phyloP scores from a whole-genome alignment of 306 rosid species.

The Gastrolobium villosum region DNA sequence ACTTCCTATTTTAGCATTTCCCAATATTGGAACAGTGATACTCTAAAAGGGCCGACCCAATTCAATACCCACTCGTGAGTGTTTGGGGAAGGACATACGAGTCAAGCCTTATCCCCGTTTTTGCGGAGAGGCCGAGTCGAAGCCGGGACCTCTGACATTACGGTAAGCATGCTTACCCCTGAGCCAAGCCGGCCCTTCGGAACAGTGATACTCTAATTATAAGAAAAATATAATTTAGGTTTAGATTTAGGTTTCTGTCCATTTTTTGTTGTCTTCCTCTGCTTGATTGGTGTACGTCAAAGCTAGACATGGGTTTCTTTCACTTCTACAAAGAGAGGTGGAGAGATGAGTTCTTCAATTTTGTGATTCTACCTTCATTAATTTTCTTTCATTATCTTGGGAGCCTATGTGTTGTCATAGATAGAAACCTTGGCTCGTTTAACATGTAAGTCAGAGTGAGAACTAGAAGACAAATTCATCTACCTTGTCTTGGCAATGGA shows the following conservation, averaged over 20 bases:
- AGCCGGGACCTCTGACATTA: too few species aligned
- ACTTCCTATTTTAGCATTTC: not conserved
- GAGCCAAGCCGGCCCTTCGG: too few species aligned
- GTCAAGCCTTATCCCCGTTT: too few species aligned
- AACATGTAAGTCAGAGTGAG: not conserved
- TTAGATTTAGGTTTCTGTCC: not conserved
- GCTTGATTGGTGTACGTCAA: not conserved
- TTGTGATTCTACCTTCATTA: not conserved
- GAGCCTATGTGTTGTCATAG: not conserved
- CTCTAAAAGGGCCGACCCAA: too few species aligned
- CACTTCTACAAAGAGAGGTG: not conserved
- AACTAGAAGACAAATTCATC: constrained; percentile 4
- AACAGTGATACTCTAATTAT: not conserved
- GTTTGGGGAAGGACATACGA: too few species aligned
- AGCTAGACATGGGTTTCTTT: not conserved
- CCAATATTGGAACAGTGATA: not conserved
- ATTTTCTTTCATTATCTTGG: not conserved
- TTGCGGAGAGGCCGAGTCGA: too few species aligned
- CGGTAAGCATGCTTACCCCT: too few species aligned
- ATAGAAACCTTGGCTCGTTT: not conserved
- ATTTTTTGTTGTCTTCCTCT: not conserved
- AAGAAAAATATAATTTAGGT: not conserved
- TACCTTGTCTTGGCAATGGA: not conserved
- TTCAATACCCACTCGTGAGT: too few species aligned
- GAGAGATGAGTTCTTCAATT: not conserved